Evolutionary conservation across 192 early-diverging fungal species (phyloP).

Genomic region (Gaertneriomyces sp.): DNA sequence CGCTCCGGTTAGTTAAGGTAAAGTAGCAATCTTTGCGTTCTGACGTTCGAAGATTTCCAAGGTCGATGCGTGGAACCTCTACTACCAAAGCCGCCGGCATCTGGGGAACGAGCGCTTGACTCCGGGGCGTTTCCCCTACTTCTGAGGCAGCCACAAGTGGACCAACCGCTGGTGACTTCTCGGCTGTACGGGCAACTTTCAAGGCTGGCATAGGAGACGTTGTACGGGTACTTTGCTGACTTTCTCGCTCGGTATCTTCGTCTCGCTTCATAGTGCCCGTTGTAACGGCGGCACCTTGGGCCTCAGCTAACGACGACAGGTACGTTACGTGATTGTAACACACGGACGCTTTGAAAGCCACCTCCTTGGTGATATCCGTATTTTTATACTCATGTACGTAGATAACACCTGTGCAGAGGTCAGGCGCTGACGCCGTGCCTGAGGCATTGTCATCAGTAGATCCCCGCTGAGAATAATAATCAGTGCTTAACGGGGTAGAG

Average conservation of each 20-base stretch:
- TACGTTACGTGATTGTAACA: conserved; percentile 21
- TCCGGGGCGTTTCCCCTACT: too few relatives aligned
- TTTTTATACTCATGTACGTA: conserved; percentile 82
- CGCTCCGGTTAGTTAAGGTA: conserved; percentile 41
- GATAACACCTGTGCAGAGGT: conserved; percentile 48
- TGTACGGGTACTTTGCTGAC: too few relatives aligned
- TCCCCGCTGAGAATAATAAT: too few relatives aligned
- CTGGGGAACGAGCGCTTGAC: too few relatives aligned
- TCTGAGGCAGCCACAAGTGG: too few relatives aligned
- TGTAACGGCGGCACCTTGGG: neutral
- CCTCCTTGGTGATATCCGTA: conserved; percentile 68
- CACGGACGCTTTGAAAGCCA: conserved; percentile 58
- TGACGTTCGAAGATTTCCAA: conserved; percentile 48
- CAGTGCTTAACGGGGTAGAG: too few relatives aligned
- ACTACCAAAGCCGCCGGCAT: conserved; percentile 28
- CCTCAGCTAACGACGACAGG: neutral
- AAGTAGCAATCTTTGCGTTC: conserved; percentile 56
- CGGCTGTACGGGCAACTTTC: too few relatives aligned
- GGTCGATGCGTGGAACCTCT: conserved; percentile 44
- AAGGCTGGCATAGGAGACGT: too few relatives aligned
- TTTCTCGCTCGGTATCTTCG: too few relatives aligned
- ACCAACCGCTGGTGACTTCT: too few relatives aligned
- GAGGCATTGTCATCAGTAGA: too few relatives aligned
- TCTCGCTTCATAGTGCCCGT: too few relatives aligned
- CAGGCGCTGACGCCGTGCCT: neutral